Conservation (phyloP, 768 basidiomycete genomes). For the Russula earlei region DNA sequence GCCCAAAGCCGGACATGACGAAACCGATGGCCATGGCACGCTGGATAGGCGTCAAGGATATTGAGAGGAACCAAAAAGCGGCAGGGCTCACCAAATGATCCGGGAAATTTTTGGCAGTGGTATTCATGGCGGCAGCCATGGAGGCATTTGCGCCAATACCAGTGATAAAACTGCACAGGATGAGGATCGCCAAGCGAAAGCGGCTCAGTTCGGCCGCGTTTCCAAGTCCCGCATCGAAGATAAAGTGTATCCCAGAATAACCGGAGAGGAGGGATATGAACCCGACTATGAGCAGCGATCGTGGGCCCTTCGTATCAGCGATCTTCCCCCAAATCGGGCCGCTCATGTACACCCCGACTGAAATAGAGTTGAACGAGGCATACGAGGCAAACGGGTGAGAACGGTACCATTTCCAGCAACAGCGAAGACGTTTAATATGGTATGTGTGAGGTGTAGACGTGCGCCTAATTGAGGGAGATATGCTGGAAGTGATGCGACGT, state of each 20-base stretch:
- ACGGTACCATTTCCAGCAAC: slow-evolving; percentile 65
- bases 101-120: slow-evolving; percentile 77
- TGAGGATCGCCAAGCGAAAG: slow-evolving; percentile 41
- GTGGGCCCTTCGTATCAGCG: slow-evolving; percentile 66
- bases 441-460: slow-evolving; percentile 67
- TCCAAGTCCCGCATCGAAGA: slow-evolving; percentile 46
- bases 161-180: slow-evolving; percentile 58
- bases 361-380: background rate
- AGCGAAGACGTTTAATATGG: slow-evolving; percentile 72
- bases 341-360: slow-evolving; percentile 68
- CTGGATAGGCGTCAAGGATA: slow-evolving; percentile 28
- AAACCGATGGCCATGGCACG: slow-evolving; percentile 50
- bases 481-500: slow-evolving; percentile 33
- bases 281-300: slow-evolving; percentile 50
- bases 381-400: background rate
- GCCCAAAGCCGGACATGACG: slow-evolving; percentile 30
- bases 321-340: slow-evolving; percentile 76
- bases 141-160: slow-evolving; percentile 74
- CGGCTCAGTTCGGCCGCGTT: slow-evolving; percentile 27
- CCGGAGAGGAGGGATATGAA: slow-evolving; percentile 56
- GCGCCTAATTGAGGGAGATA: slow-evolving; percentile 82
- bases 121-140: slow-evolving; percentile 59
- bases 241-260: slow-evolving; percentile 62
- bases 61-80: background rate
- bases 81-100: slow-evolving; percentile 48